These are phyloP conservation scores for Plenodomus tracheiphilus DNA, from an alignment of 2,329 filamentous ascomycete species.

Conservation along the genomic window DNA sequence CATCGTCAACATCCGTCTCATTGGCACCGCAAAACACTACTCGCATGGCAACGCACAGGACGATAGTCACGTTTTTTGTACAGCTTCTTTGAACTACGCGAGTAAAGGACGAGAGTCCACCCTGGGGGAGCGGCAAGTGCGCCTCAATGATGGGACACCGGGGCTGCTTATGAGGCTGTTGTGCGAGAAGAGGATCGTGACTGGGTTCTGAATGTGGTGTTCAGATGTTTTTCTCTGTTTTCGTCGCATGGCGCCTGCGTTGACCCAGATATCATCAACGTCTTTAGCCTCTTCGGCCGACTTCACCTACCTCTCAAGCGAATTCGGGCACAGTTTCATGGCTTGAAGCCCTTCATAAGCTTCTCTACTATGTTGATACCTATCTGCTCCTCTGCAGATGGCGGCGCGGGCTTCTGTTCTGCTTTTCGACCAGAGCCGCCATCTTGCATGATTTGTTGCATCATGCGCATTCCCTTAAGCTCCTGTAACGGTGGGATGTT, in stretches of 20 bases:
- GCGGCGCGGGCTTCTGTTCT: slow-evolving; percentile 6
- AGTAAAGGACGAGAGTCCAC: no score
- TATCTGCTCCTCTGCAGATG: slow-evolving; percentile 33
- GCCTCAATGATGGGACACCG: background rate
- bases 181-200: background rate
- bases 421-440: slow-evolving; percentile 14
- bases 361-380: slow-evolving; percentile 39
- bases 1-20: no score
- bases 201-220: background rate
- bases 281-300: no score
- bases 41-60: no score
- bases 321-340: slow-evolving; percentile 2
- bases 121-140: no score
- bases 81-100: no score
- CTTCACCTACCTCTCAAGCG: background rate
- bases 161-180: background rate
- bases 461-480: slow-evolving; percentile 42
- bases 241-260: background rate
- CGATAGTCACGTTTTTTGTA: no score
- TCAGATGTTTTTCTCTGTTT: background rate
- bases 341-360: slow-evolving; percentile 36
- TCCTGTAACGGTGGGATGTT: slow-evolving; percentile 45
- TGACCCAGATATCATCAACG: background rate
- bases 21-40: no score
- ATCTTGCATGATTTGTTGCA: slow-evolving; percentile 38